Percentiles rank a stretch among this genome's conserved stretches.
Evolutionary conservation across 2,329 filamentous ascomycete species (phyloP).

Genomic region (Verticillium albo-atrum): DNA sequence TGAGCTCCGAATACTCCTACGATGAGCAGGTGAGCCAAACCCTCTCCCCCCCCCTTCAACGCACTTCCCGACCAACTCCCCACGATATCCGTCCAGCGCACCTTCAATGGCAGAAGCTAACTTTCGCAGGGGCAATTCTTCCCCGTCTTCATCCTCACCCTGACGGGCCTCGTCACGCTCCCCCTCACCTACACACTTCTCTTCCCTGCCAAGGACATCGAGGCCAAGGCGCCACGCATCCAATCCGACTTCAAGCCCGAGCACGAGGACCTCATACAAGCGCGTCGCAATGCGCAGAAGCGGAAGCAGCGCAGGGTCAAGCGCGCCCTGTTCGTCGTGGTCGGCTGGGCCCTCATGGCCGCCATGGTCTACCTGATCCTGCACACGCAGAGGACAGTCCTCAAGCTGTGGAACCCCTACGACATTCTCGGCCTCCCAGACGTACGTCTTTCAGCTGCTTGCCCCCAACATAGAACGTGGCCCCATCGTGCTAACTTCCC

Average conservation of each 20-base stretch:
- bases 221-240: conserved; percentile 78
- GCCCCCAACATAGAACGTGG: background rate
- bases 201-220: conserved; percentile 69
- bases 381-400: conserved; percentile 64
- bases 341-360: conserved; percentile 79
- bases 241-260: conserved; percentile 75
- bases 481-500: conserved; percentile 4
- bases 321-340: conserved; percentile 68
- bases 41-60: background rate
- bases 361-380: conserved; percentile 91
- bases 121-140: conserved; percentile 86
- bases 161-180: conserved; percentile 81
- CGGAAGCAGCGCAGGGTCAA: conserved; percentile 86
- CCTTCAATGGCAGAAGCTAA: background rate
- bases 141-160: conserved; percentile 95
- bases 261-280: conserved; percentile 78
- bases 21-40: conserved; percentile 78
- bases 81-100: background rate
- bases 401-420: conserved; percentile 94
- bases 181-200: conserved; percentile 87
- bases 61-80: no score
- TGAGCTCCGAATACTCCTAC: conserved; percentile 96
- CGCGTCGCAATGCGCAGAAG: conserved; percentile 80
- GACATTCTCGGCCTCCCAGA: conserved; percentile 85
- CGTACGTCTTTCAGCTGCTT: conserved; percentile 38